Base-by-base conservation (phyloP, 306 rosid genomes). In the Prunus davidiana region DNA sequence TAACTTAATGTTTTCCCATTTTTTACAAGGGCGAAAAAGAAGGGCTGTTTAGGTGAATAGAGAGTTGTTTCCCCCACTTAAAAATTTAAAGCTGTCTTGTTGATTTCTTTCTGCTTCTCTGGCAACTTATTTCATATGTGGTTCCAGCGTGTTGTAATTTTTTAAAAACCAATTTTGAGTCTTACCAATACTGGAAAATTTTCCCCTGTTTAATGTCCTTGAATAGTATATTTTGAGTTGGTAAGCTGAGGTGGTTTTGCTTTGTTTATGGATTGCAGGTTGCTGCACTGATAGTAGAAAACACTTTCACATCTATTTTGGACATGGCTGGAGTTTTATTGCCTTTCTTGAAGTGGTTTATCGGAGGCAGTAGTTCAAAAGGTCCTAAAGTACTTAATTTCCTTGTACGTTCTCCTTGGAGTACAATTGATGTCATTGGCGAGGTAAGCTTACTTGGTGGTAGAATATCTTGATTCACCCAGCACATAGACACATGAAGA, bases 291-390 rank as follows among this genome's bases (percentile, higher is more conserved):
- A 88, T 96, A 77, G 74, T 96, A 67, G 99, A 96, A 85, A 96
- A 96, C 79, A 93, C 99, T 71, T 96, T 96, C 82, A 93, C 98
- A 11, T 96, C 99, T 80, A 93, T 96, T 83, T 82, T 96, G 90
- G 99, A 96, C 86, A 89, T 96, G 99, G 97, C 98, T 83, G 99
- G 98, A 86, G 93, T 96, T 86, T 28, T 96, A 74, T 76, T 96
- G 81, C 99, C 99, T 14, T 87, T 96, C 85, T 81, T 92, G 83
- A 96, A 93, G 90, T 96, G 92, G 92, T 87, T 96, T 82, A 96
- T 96, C 63, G 99, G 99, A 78, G 92, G 98, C 67, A 91, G 87
- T 80, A 64, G 87, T 76, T 78, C 96, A 62, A 88, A 87, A 67
- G 94, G 98, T 76, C 96, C 87, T 56, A 96, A 67, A 85, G 38